Conservation (phyloP, 2,329 filamentous ascomycete genomes). For the Seiridium unicorne region DNA sequence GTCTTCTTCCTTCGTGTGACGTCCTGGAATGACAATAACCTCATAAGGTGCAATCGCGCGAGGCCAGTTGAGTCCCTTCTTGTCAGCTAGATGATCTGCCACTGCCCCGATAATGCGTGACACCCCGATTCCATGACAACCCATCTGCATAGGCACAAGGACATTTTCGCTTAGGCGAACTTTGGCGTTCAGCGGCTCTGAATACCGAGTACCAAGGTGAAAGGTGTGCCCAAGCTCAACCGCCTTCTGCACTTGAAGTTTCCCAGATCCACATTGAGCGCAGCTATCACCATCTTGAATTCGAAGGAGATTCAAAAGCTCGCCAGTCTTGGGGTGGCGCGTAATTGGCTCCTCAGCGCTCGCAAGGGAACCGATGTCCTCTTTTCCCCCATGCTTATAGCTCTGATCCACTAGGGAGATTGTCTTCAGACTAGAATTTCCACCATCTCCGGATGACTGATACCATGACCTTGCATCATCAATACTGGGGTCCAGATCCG, state of each 20-base stretch:
- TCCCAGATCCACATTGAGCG: slow-evolving; percentile 63
- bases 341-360: slow-evolving; percentile 16
- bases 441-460: slow-evolving; percentile 26
- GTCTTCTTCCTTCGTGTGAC: slow-evolving; percentile 45
- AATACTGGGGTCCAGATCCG: slow-evolving; percentile 70
- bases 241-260: slow-evolving; percentile 65
- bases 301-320: slow-evolving; percentile 61
- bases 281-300: slow-evolving; percentile 70
- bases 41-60: slow-evolving; percentile 82
- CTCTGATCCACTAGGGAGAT: slow-evolving; percentile 31
- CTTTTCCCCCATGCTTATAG: slow-evolving; percentile 20
- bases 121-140: slow-evolving; percentile 92
- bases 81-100: slow-evolving; percentile 71
- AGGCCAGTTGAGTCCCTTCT: slow-evolving; percentile 83
- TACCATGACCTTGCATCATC: slow-evolving; percentile 57
- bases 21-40: slow-evolving; percentile 61
- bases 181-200: slow-evolving; percentile 65
- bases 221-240: slow-evolving; percentile 96
- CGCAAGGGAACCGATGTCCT: not conserved
- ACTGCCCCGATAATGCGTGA: slow-evolving; percentile 87
- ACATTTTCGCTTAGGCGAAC: slow-evolving; percentile 45
- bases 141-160: slow-evolving; percentile 77
- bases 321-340: slow-evolving; percentile 18
- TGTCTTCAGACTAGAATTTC: slow-evolving; percentile 12
- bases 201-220: slow-evolving; percentile 87